phyloP scores from a whole-genome alignment of 805 yeast species.

The Wickerhamomyces canadensis region DNA sequence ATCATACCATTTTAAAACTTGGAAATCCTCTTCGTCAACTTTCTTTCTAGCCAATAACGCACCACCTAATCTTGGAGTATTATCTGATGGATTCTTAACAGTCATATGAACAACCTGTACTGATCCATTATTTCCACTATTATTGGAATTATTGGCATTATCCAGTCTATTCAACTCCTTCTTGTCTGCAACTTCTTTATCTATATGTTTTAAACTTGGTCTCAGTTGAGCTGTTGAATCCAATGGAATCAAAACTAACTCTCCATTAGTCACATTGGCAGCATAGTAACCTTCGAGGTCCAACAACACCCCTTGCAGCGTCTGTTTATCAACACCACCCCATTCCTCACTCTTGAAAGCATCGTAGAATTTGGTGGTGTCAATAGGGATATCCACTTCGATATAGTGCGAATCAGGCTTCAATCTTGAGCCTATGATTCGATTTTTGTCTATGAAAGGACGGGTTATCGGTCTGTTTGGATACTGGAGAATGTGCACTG shows the following conservation, averaged over 20 bases:
- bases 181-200: constrained; percentile 44
- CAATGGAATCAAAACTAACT: constrained; percentile 59
- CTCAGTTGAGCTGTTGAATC: constrained; percentile 70
- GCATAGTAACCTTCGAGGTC: constrained; percentile 47
- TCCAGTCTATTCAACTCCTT: constrained; percentile 37
- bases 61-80: constrained; percentile 60
- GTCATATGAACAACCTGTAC: constrained; percentile 73
- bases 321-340: constrained; percentile 55
- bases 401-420: constrained; percentile 60
- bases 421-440: constrained; percentile 38
- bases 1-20: constrained; percentile 40
- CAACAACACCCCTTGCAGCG: constrained; percentile 65
- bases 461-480: constrained; percentile 50
- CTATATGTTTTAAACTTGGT: constrained; percentile 77
- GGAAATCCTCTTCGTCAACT: constrained; percentile 55
- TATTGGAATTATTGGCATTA: constrained; percentile 27
- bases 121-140: constrained; percentile 30
- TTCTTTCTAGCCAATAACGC: constrained; percentile 59
- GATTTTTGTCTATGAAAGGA: constrained; percentile 30
- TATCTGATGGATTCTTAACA: constrained; percentile 55
- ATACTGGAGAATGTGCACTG: constrained; percentile 47
- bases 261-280: constrained; percentile 40
- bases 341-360: constrained; percentile 56
- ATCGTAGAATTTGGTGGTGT: constrained; percentile 64
- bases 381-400: constrained; percentile 74